Conservation (phyloP, 768 basidiomycete genomes). For the Collybia sp. region DNA sequence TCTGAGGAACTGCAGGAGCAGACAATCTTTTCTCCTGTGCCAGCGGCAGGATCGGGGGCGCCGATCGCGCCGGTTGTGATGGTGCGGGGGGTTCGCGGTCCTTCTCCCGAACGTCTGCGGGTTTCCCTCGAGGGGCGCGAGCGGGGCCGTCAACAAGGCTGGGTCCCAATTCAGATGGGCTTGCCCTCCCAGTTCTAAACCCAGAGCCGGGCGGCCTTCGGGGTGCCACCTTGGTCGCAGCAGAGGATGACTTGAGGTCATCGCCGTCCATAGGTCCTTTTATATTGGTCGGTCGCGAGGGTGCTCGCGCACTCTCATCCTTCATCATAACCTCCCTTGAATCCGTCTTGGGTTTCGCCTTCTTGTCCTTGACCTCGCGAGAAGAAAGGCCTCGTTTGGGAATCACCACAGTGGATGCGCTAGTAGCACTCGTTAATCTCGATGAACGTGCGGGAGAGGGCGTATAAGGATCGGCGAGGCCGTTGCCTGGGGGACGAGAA, state of each 20-base stretch:
- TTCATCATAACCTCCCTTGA: constrained; percentile 40
- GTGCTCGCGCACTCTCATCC: constrained; percentile 38
- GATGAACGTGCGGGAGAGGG: constrained; percentile 10
- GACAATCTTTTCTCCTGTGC: constrained; percentile 19
- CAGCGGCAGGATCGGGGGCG: constrained; percentile 16
- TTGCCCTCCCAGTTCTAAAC: constrained; percentile 32
- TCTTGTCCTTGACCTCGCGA: constrained; percentile 44
- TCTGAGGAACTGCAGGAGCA: constrained; percentile 4
- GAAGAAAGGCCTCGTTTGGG: constrained; percentile 45
- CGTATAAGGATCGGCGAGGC: neutral
- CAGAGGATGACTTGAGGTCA: neutral
- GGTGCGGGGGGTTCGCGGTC: constrained; percentile 17
- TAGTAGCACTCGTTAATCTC: constrained; percentile 3
- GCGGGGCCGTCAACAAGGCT: constrained; percentile 1
- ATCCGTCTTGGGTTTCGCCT: constrained; percentile 35
- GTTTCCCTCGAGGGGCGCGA: constrained; percentile 8
- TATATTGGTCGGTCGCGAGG: constrained; percentile 5
- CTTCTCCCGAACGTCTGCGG: constrained; percentile 9
- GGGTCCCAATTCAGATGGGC: constrained; percentile 13
- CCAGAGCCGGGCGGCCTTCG: constrained; percentile 46
- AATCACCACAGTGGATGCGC: constrained; percentile 1
- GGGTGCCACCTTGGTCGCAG: neutral
- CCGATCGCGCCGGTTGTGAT: constrained; percentile 28
- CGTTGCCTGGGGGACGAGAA: too few species aligned
- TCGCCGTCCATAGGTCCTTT: constrained; percentile 6